Evolutionary conservation across 2,329 filamentous ascomycete species (phyloP).

Genomic region (Diaporthe vexans): DNA sequence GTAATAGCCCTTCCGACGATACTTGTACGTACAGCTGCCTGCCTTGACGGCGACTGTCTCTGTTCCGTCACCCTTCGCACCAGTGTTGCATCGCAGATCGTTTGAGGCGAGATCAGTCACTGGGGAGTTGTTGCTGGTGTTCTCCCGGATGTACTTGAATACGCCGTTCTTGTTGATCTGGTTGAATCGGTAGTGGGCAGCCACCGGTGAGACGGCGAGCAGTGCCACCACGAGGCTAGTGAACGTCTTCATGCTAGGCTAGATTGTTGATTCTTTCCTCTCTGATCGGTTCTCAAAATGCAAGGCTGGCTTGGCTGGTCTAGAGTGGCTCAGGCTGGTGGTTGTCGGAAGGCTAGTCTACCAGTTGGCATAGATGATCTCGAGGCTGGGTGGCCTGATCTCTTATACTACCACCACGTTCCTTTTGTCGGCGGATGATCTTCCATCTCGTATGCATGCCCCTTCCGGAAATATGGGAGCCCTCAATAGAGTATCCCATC

Average conservation of each 20-base stretch:
- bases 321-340: background rate
- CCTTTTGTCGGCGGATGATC: conserved; percentile 6
- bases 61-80: conserved; percentile 51
- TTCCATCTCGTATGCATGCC: background rate
- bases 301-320: background rate
- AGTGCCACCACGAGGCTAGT: conserved; percentile 49
- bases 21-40: conserved; percentile 47
- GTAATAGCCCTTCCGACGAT: background rate
- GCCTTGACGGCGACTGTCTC: conserved; percentile 53
- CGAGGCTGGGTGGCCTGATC: background rate
- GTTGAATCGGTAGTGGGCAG: conserved; percentile 59
- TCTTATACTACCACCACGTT: conserved; percentile 6
- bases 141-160: conserved; percentile 59
- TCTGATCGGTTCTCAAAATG: too few relatives aligned
- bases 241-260: conserved; percentile 51
- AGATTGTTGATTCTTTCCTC: background rate
- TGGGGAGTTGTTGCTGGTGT: conserved; percentile 64
- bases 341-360: background rate
- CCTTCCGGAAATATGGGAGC: conserved; percentile 2
- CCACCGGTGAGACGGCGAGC: conserved; percentile 51
- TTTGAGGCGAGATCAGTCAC: conserved; percentile 57
- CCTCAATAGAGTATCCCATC: background rate
- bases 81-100: conserved; percentile 59
- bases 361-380: background rate
- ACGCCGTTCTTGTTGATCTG: conserved; percentile 51